These are phyloP conservation scores for Salinomyces thailandicus DNA, from an alignment of 2,329 filamentous ascomycete genomes.

Conservation along the genomic window DNA sequence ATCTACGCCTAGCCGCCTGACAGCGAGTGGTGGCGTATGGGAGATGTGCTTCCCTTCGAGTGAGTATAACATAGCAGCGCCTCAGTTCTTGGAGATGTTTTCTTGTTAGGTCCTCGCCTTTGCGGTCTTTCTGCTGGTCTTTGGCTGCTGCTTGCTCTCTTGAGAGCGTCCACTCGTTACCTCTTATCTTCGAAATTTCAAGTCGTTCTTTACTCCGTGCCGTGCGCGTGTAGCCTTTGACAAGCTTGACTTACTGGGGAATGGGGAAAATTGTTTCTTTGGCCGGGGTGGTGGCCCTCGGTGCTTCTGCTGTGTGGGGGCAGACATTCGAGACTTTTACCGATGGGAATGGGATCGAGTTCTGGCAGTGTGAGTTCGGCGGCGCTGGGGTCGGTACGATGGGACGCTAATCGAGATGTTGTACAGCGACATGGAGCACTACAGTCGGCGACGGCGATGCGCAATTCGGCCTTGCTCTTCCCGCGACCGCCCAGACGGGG, in stretches of 20 bases:
- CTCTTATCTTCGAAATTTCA: conserved; percentile 1
- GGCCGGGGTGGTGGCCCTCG: conserved; percentile 11
- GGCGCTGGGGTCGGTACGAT: neutral
- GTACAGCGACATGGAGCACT: conserved; percentile 31
- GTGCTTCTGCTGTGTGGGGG: conserved; percentile 11
- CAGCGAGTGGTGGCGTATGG: too few relatives aligned
- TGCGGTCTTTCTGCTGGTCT: too few relatives aligned
- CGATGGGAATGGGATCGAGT: conserved; percentile 41
- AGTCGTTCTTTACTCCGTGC: conserved; percentile 11
- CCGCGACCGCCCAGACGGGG: conserved; percentile 29
- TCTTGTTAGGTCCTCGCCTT: too few relatives aligned
- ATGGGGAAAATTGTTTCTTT: conserved; percentile 16
- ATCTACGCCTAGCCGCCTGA: neutral
- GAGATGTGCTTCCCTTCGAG: too few relatives aligned
- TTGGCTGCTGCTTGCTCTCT: conserved; percentile 2
- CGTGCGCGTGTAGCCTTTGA: conserved; percentile 13
- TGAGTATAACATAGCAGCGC: too few relatives aligned
- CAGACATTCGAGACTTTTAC: conserved; percentile 20
- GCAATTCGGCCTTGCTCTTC: conserved; percentile 47
- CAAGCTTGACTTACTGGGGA: conserved; percentile 8
- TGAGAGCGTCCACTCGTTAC: conserved; percentile 13
- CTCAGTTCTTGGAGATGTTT: too few relatives aligned
- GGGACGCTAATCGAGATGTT: conserved; percentile 24
- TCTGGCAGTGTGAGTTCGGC: conserved; percentile 29
- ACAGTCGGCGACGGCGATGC: conserved; percentile 36